Base-by-base conservation (phyloP, 176 grass and related monocot genomes). In the Thinopyrum elongatum region DNA sequence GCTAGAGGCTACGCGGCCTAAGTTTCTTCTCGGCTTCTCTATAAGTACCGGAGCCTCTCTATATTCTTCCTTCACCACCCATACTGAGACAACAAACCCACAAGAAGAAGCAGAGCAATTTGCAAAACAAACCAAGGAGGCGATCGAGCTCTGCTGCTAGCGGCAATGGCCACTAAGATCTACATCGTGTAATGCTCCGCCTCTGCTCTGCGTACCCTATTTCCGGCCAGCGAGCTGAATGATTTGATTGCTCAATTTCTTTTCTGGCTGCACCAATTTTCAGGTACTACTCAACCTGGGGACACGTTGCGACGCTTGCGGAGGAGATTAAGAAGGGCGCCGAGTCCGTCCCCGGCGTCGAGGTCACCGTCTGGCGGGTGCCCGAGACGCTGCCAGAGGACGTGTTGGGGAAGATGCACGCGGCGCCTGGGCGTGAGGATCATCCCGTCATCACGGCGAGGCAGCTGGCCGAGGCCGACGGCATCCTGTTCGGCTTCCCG, bases 131-230 rank as follows among this genome's bases (percentile, higher is more conserved):
- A 23, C 53, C 28, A 19, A 66, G 10, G 2, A 33, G 10, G 29
- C 3, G 19, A 62, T 2, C 23, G 28, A 38, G 14, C 21, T 12
- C 39, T 65, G 59, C 58, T 11, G 30, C 16, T 19, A 30, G 46
- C 46, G 46, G 46, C 41, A 53, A 84, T 85, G 81, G 82, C 77
- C 3, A 92, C 86, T 78, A 92, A 92, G 84, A 88, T 92, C 77
- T 92, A 88, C 86, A 92, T 92, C 70, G 90, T 92, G 90, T 92
- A 92, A 82, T 84, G 17, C 42, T 78, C 30, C 14, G 44, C 34
- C 42, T 38, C 38, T 41, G 3, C 12, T 39, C 76, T 76, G 7
- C 16, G 34, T 16, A 49, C 4, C 10, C 30, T n/a, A 49, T 4
- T 71, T 62, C 41, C 36, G n/a, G 17, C 36, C 17, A 73, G 70